These are phyloP conservation scores for Solanum sejunctum DNA, from an alignment of 257 asterid genomes.

Conservation along the genomic window DNA sequence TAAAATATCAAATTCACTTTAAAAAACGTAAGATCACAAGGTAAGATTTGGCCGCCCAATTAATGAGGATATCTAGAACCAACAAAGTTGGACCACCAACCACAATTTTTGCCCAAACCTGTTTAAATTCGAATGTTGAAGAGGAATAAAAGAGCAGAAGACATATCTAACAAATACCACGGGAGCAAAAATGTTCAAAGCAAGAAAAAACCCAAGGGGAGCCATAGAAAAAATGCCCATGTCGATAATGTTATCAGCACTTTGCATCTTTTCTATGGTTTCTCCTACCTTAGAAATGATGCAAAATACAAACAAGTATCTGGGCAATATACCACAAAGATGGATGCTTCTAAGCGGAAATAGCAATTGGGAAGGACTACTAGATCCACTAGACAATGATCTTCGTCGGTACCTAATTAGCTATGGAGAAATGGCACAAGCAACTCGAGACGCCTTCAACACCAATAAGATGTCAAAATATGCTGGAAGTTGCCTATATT, in stretches of 20 bases:
- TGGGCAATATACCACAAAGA: conserved; percentile 17
- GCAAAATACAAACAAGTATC: neutral
- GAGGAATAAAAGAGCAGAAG: neutral
- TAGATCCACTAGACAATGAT: conserved; percentile 48
- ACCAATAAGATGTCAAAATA: conserved; percentile 15
- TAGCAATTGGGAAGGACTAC: conserved; percentile 30
- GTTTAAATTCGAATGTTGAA: neutral
- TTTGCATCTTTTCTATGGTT: neutral
- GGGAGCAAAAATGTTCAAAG: neutral
- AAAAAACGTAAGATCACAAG: too few relatives aligned
- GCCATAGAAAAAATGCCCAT: neutral
- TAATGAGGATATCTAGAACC: neutral
- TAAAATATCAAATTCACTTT: too few relatives aligned
- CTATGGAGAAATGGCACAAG: conserved; percentile 47
- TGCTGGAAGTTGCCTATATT: conserved; percentile 16
- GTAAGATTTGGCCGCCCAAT: neutral
- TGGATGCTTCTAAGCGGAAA: conserved; percentile 46
- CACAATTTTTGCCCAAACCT: neutral
- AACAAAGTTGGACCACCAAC: neutral
- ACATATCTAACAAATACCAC: neutral
- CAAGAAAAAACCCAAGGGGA: neutral
- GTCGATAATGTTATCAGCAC: neutral
- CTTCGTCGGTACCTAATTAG: conserved; percentile 31
- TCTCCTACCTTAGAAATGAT: neutral
- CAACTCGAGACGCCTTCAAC: conserved; percentile 43